Percentiles rank a stretch among this genome's conserved stretches.
phyloP scores from a whole-genome alignment of 2,329 filamentous ascomycete genomes.

The Teratosphaeria zuluensis region DNA sequence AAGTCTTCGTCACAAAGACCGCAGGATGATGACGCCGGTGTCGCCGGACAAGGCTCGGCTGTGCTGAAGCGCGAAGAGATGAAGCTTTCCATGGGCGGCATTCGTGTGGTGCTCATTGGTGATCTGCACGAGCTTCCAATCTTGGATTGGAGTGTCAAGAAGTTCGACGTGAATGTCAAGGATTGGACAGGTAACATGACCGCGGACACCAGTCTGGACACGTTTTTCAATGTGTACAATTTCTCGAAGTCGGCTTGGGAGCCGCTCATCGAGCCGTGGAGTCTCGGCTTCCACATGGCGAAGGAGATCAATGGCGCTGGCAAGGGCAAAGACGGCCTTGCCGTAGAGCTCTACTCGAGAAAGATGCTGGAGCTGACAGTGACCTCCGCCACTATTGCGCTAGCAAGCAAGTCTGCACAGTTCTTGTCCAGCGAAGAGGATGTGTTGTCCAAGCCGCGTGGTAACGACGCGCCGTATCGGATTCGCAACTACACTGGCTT shows the following conservation, averaged over 20 bases:
- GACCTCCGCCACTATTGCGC: slow-evolving; percentile 84
- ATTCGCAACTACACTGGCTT: slow-evolving; percentile 96
- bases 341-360: slow-evolving; percentile 77
- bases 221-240: slow-evolving; percentile 95
- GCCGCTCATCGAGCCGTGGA: slow-evolving; percentile 90
- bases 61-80: slow-evolving; percentile 66
- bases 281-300: slow-evolving; percentile 80
- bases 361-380: slow-evolving; percentile 87
- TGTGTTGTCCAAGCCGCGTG: slow-evolving; percentile 83
- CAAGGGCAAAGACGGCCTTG: slow-evolving; percentile 55
- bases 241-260: slow-evolving; percentile 99
- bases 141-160: slow-evolving; percentile 85
- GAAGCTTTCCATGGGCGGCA: slow-evolving; percentile 74
- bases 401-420: slow-evolving; percentile 85
- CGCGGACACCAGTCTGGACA: slow-evolving; percentile 82
- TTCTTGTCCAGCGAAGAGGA: slow-evolving; percentile 85
- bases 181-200: slow-evolving; percentile 87
- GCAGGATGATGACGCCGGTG: slow-evolving; percentile 32
- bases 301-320: slow-evolving; percentile 50
- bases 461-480: slow-evolving; percentile 82
- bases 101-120: slow-evolving; percentile 88
- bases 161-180: slow-evolving; percentile 71
- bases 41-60: slow-evolving; percentile 36
- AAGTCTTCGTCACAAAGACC: slow-evolving; percentile 36
- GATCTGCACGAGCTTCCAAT: slow-evolving; percentile 93